Conservation (phyloP, 768 basidiomycete species). For the Paxillus ammoniavirescens region DNA sequence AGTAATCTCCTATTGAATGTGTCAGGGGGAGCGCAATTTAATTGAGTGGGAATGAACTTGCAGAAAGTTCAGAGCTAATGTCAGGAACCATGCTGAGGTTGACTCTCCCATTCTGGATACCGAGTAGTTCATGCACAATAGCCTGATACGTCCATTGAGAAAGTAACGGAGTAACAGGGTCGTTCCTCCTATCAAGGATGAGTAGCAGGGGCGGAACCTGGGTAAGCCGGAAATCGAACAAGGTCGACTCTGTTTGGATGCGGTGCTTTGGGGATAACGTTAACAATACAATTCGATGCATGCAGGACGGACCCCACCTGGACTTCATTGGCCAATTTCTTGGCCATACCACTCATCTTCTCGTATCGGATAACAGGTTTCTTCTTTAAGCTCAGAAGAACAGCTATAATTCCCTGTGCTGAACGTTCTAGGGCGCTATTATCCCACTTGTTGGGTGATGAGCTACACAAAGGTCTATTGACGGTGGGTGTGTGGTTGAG, state of each 20-base stretch:
- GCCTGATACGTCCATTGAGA: constrained; percentile 99
- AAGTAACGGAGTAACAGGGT: constrained; percentile 93
- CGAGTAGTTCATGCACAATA: constrained; percentile 96
- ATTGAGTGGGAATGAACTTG: constrained; percentile 34
- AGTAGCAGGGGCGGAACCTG: constrained; percentile 87
- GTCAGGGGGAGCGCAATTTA: constrained; percentile 8
- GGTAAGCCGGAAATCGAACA: constrained; percentile 92
- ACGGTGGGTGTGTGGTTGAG: constrained; percentile 71
- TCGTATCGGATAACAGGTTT: constrained; percentile 94
- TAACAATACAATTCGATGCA: not conserved
- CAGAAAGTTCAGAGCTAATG: constrained; percentile 81
- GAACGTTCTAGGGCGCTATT: constrained; percentile 69
- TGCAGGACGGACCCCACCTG: constrained; percentile 47
- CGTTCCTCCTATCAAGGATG: constrained; percentile 93
- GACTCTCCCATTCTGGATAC: constrained; percentile 93
- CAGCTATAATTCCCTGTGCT: constrained; percentile 78
- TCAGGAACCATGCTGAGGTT: constrained; percentile 82
- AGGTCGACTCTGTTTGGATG: constrained; percentile 72
- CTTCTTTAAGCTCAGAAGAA: constrained; percentile 93
- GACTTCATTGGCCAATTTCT: constrained; percentile 82
- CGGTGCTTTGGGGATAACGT: constrained; percentile 52
- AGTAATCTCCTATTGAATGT: constrained; percentile 75
- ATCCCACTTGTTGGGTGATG: constrained; percentile 74
- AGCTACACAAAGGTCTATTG: constrained; percentile 66
- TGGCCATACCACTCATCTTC: constrained; percentile 89